Base-by-base conservation (phyloP, 805 yeast species). In the Saturnispora quitensis region DNA sequence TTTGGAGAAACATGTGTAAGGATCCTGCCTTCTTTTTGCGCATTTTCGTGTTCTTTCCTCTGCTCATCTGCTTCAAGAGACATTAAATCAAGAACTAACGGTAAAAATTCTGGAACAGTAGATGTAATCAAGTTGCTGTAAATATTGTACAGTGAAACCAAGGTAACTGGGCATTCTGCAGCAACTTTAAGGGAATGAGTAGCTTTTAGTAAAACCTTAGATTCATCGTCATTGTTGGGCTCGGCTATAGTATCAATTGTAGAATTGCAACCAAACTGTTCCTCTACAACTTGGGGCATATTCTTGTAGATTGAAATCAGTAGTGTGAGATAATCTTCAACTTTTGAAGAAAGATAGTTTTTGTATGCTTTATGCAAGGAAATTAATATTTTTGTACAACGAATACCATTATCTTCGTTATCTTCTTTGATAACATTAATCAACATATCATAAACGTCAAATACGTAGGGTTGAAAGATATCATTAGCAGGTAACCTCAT, bases 101-200 rank as follows among this genome's bases (percentile, higher is more conserved):
- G 97, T 47, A 90, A 77, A 56, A 91, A 87, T 18, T 69, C 72
- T 2, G 90, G 87, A 33, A 93, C 73, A 3, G 91, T 80, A 0
- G 85, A 70, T 45, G 79, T 78, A 1, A 86, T 86, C 49, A 89
- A 68, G 35, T 80, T 80, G 63, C 89, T 88, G 69, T 90, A 89
- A 0, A 96, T 82, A 1, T 96, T 86, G 60, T 88, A 89, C 49
- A 95, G 72, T 7, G 96, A 81, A 3, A 93, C 99, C 83, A 93
- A 86, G 4, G 96, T 89, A 40, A 93, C 91, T 9, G 99, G 99
- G 64, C 98, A 90, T 66, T 93, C 99, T 0, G 96, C 87, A 54
- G 93, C 75, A 13, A 91, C 88, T 64, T 89, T 90, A 74, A 93
- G 91, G 1, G 97, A 89, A 57, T 66, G 74, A 77, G 87, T 77